A percentile compares a stretch with the other conserved stretches of the same genome.
Conservation (phyloP, 2,329 filamentous ascomycete species). For the Botrytis elliptica region DNA sequence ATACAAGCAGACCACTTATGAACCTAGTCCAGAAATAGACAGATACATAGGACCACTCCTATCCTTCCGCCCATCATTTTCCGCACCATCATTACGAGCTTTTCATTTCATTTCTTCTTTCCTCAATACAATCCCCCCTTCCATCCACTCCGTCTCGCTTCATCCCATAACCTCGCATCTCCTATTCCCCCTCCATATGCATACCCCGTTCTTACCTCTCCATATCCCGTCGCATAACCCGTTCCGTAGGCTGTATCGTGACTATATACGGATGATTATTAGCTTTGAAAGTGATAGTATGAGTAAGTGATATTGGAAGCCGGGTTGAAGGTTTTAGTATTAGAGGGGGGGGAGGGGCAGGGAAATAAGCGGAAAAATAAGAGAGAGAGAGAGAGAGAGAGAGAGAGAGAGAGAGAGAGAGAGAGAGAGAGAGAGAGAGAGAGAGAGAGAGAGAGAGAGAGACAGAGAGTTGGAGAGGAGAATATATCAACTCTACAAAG, state of each 20-base stretch:
- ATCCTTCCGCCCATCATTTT: too few species aligned
- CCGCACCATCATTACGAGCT: too few species aligned
- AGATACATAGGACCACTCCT: too few species aligned
- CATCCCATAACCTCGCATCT: slow-evolving; percentile 1
- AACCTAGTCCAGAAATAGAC: too few species aligned
- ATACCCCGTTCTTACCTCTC: background rate
- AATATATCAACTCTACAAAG: background rate
- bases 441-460: background rate
- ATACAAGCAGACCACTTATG: too few species aligned
- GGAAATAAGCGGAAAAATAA: too few species aligned
- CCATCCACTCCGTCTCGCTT: background rate
- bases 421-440: background rate
- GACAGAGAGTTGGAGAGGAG: background rate
- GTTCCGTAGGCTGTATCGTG: background rate
- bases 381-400: background rate
- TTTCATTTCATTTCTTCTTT: background rate
- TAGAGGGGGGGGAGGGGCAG: too few species aligned
- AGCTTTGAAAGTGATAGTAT: background rate
- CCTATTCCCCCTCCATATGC: background rate
- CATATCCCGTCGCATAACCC: background rate
- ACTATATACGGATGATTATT: background rate
- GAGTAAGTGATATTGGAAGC: too few species aligned
- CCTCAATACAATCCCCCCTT: background rate
- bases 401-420: background rate
- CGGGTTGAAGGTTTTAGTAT: too few species aligned